Evolutionary conservation across 805 yeast genomes (phyloP).

Genomic region (Kluyveromyces nonfermentans): DNA sequence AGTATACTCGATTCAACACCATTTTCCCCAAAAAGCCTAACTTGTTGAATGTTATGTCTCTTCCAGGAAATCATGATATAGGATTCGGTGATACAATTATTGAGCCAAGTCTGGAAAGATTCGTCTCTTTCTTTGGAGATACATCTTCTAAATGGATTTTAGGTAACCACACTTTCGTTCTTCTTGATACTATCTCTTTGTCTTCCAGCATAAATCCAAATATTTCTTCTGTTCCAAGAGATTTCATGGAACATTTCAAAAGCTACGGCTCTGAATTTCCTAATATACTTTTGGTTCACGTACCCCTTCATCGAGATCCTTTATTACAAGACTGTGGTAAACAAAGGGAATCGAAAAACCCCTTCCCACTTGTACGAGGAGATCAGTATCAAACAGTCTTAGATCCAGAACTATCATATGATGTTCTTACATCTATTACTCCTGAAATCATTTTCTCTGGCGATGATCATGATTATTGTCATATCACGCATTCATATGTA

Average conservation of each 20-base stretch:
- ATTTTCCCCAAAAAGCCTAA: constrained; percentile 54
- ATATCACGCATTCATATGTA: constrained; percentile 44
- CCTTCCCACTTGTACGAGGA: constrained; percentile 67
- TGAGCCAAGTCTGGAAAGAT: constrained; percentile 48
- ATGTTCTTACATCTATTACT: constrained; percentile 45
- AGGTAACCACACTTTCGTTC: constrained; percentile 62
- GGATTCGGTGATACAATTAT: constrained; percentile 78
- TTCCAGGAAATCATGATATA: constrained; percentile 94
- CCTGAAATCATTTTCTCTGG: constrained; percentile 79
- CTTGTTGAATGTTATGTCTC: constrained; percentile 34
- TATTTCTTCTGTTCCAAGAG: constrained; percentile 39
- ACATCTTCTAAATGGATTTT: constrained; percentile 44
- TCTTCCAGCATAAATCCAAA: constrained; percentile 45
- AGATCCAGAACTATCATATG: constrained; percentile 47
- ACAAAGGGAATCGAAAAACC: constrained; percentile 53
- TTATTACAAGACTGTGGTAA: constrained; percentile 63
- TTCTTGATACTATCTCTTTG: constrained; percentile 76
- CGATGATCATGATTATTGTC: constrained; percentile 96
- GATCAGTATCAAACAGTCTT: constrained; percentile 87
- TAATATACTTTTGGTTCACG: constrained; percentile 70
- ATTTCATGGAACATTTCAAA: constrained; percentile 39
- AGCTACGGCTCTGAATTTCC: constrained; percentile 35
- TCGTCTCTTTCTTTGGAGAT: constrained; percentile 64
- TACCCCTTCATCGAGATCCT: constrained; percentile 72
- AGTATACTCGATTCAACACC: constrained; percentile 54